Evolutionary conservation across 1,284 basidiomycete genomes (phyloP).

Genomic region (Leucoagaricus sp.): DNA sequence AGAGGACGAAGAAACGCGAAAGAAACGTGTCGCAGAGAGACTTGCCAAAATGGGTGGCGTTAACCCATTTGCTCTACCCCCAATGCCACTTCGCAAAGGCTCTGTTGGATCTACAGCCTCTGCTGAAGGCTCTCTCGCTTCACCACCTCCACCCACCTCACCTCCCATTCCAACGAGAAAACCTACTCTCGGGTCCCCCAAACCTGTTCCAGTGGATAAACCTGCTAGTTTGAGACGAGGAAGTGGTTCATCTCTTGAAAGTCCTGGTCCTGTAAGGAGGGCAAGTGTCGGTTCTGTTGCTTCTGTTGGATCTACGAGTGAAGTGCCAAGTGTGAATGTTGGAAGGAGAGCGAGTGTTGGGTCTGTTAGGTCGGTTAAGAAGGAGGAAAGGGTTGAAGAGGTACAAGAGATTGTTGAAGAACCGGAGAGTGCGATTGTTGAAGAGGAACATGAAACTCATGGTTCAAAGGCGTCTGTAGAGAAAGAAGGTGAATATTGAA

Average conservation of each 20-base stretch:
- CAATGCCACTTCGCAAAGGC: slow-evolving; percentile 33
- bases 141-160: slow-evolving; percentile 18
- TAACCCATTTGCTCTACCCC: slow-evolving; percentile 54
- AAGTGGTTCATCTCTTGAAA: background rate
- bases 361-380: slow-evolving; percentile 3
- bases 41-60: slow-evolving; percentile 67
- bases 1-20: slow-evolving; percentile 54
- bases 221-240: background rate
- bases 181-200: background rate
- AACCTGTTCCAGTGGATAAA: slow-evolving; percentile 7
- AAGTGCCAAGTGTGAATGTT: background rate
- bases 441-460: background rate
- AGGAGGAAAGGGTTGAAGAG: background rate
- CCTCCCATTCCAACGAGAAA: slow-evolving; percentile 11
- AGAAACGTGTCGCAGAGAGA: slow-evolving; percentile 60
- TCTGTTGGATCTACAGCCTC: slow-evolving; percentile 21
- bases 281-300: slow-evolving; percentile 11
- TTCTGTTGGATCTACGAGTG: background rate
- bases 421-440: slow-evolving; percentile 3
- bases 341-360: slow-evolving; percentile 12
- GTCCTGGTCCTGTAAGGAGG: background rate
- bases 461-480: slow-evolving; percentile 6
- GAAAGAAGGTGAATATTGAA: slow-evolving; percentile 60
- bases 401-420: slow-evolving; percentile 6
- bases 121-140: slow-evolving; percentile 18